Conservation (phyloP, 176 grass and related monocot species). For the Oryza rufipogon region DNA sequence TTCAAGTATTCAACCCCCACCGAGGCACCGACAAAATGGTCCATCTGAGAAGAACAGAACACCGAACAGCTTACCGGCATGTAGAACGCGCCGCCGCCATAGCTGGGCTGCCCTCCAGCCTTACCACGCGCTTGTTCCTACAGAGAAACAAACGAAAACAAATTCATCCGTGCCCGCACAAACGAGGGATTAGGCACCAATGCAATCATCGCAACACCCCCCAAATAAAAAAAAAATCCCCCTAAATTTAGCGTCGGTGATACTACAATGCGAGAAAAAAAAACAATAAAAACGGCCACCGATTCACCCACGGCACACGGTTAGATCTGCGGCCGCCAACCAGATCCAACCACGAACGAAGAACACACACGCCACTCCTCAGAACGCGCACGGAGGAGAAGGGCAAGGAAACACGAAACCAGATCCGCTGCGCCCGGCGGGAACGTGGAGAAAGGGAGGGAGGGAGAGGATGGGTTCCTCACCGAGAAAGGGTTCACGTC, state of each 20-base stretch:
- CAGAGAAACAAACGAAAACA: not conserved
- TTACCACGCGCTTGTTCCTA: slow-evolving; percentile 59
- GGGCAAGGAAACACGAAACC: not conserved
- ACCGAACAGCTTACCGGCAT: slow-evolving; percentile 44
- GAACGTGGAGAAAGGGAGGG: not conserved
- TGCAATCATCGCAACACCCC: not conserved
- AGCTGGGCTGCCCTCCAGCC: slow-evolving; percentile 60
- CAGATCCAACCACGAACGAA: slow-evolving; percentile 31
- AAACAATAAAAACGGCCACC: not conserved
- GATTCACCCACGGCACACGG: not conserved
- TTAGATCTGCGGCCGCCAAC: slow-evolving; percentile 35
- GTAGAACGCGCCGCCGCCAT: slow-evolving; percentile 64
- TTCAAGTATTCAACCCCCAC: not conserved
- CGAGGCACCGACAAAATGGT: not conserved
- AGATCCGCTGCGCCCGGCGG: slow-evolving; percentile 35
- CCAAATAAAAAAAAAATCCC: not conserved
- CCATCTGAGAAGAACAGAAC: not conserved
- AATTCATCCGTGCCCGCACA: not conserved
- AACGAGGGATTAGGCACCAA: slow-evolving; percentile 25
- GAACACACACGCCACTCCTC: not conserved
- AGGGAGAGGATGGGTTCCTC: slow-evolving; percentile 23
- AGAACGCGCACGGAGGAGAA: not conserved
- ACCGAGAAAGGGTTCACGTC: slow-evolving; percentile 98
- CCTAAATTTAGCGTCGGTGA: not conserved
- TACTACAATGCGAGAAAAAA: not conserved